phyloP scores from a whole-genome alignment of 1,284 basidiomycete genomes.

The Microbotryum intermedium region DNA sequence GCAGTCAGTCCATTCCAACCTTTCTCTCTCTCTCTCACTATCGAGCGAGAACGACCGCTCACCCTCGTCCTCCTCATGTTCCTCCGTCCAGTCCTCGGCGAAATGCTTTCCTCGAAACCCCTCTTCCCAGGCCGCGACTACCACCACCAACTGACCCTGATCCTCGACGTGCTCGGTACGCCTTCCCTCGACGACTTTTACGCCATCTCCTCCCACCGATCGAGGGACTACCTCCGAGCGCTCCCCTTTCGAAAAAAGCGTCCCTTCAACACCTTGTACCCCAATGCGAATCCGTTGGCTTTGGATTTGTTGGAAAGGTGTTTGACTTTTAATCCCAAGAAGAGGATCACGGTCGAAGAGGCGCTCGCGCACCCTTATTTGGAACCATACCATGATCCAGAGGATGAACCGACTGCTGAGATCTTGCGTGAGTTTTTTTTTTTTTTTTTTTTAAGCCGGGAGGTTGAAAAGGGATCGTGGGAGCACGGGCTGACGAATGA shows the following conservation, averaged over 20 bases:
- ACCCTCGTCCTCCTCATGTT: background rate
- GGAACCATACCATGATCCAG: conserved; percentile 32
- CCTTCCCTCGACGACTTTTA: conserved; percentile 54
- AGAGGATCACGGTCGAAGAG: conserved; percentile 33
- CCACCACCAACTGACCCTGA: conserved; percentile 49
- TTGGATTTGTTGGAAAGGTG: conserved; percentile 76
- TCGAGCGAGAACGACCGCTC: too few relatives aligned
- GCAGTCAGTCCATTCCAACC: conserved; percentile 3
- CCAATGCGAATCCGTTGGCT: conserved; percentile 73
- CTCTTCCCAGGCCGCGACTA: conserved; percentile 94
- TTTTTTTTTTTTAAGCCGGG: conserved; percentile 5
- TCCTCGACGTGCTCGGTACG: conserved; percentile 52
- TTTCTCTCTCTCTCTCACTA: too few relatives aligned
- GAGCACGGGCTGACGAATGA: background rate
- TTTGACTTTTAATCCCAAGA: conserved; percentile 37
- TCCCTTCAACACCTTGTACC: conserved; percentile 57
- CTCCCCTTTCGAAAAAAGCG: conserved; percentile 82
- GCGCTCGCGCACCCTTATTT: conserved; percentile 34
- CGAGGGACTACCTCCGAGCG: conserved; percentile 84
- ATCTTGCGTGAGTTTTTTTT: conserved; percentile 19
- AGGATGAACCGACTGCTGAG: conserved; percentile 30
- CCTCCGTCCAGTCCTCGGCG: conserved; percentile 59
- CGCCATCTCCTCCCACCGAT: conserved; percentile 64
- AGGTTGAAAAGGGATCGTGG: background rate
- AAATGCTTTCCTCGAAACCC: conserved; percentile 81